phyloP scores from a whole-genome alignment of 2,329 filamentous ascomycete genomes.

The Aspergillus sp. region DNA sequence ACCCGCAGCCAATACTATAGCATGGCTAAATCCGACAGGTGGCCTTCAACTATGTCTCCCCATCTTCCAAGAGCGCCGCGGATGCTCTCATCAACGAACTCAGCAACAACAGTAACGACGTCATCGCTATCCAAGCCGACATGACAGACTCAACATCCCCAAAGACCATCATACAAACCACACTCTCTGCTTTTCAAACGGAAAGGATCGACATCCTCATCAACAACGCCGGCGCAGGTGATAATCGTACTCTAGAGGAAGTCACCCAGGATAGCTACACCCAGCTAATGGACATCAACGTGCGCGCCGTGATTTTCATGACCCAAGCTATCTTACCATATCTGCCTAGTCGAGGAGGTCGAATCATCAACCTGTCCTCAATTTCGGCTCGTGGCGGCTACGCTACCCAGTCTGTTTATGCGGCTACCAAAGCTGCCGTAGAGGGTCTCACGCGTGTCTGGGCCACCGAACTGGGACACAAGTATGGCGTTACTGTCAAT shows the following conservation, averaged over 20 bases:
- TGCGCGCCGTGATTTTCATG: slow-evolving; percentile 23
- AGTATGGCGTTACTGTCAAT: slow-evolving; percentile 32
- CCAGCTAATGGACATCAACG: slow-evolving; percentile 17
- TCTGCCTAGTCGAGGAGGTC: slow-evolving; percentile 7
- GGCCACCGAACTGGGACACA: slow-evolving; percentile 39
- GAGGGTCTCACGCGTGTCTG: slow-evolving; percentile 64
- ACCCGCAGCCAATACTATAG: too few species aligned
- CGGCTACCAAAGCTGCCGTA: slow-evolving; percentile 62
- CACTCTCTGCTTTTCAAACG: slow-evolving; percentile 10
- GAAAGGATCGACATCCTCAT: slow-evolving; percentile 19
- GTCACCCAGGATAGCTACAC: slow-evolving; percentile 19
- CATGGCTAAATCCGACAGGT: slow-evolving; percentile 7
- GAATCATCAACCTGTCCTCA: slow-evolving; percentile 23
- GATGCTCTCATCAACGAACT: slow-evolving; percentile 10
- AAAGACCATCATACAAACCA: slow-evolving; percentile 8
- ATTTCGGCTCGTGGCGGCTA: slow-evolving; percentile 19
- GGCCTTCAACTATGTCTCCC: slow-evolving; percentile 18
- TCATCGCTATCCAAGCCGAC: slow-evolving; percentile 17
- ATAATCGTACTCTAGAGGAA: slow-evolving; percentile 17
- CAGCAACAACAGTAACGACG: neutral
- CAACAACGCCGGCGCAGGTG: slow-evolving; percentile 27
- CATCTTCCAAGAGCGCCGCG: slow-evolving; percentile 11
- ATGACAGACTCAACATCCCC: slow-evolving; percentile 10
- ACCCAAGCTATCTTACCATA: slow-evolving; percentile 18
- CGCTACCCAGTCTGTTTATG: slow-evolving; percentile 54